Conservation (phyloP, 805 yeast genomes). For the Yamadazyma olivae region DNA sequence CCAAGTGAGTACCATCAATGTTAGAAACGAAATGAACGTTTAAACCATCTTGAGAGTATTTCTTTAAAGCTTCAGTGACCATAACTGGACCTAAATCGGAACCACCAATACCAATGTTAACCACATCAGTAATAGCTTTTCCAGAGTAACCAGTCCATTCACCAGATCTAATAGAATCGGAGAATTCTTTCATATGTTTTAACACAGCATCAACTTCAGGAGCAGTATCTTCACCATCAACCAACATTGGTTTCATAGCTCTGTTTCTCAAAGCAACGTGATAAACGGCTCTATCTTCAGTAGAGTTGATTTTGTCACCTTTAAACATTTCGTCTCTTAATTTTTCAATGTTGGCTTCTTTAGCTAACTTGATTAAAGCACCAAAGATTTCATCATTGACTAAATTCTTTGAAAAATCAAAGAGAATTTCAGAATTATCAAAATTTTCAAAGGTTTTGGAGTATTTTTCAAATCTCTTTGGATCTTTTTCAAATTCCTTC, state of each 20-base stretch:
- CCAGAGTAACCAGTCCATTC: conserved; percentile 97
- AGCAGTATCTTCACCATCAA: conserved; percentile 86
- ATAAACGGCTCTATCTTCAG: conserved; percentile 96
- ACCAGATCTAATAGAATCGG: conserved; percentile 87
- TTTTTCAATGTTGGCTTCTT: conserved; percentile 82
- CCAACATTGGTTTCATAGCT: conserved; percentile 76
- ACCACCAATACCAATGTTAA: conserved; percentile 98
- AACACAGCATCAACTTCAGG: conserved; percentile 90
- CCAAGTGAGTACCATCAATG: conserved; percentile 97
- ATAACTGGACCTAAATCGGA: conserved; percentile 98
- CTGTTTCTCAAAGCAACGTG: conserved; percentile 97
- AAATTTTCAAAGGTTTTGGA: conserved; percentile 76
- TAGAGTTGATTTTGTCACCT: conserved; percentile 91
- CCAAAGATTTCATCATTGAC: conserved; percentile 78
- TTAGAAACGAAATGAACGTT: conserved; percentile 92
- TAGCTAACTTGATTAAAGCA: conserved; percentile 73
- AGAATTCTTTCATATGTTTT: conserved; percentile 95
- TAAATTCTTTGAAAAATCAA: conserved; percentile 94
- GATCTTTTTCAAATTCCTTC: conserved; percentile 74
- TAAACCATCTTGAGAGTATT: conserved; percentile 72
- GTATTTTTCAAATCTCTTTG: conserved; percentile 70
- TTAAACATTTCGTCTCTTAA: conserved; percentile 89
- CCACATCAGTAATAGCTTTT: conserved; percentile 86
- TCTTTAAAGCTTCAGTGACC: conserved; percentile 98
- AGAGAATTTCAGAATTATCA: conserved; percentile 85